Evolutionary conservation across 208 protist species (phyloP).

Genomic region (Crithidia brevicula): DNA sequence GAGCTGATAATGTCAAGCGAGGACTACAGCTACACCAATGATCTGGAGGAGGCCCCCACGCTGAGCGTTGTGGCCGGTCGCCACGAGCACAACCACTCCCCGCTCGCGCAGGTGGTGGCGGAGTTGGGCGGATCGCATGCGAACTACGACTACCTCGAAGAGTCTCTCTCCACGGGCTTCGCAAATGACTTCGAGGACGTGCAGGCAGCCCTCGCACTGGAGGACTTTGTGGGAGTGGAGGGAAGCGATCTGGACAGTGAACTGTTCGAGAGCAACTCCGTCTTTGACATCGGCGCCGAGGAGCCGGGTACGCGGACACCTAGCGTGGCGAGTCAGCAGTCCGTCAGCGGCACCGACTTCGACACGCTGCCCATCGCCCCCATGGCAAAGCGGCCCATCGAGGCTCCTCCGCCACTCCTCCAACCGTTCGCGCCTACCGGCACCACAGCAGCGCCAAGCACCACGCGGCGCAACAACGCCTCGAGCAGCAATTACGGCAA

Average conservation of each 20-base stretch:
- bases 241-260: slow-evolving; percentile 18
- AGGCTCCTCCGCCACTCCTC: neutral
- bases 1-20: slow-evolving; percentile 16
- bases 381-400: slow-evolving; percentile 27
- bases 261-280: slow-evolving; percentile 28
- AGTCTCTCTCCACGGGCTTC: slow-evolving; percentile 10
- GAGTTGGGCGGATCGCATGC: slow-evolving; percentile 16
- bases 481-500: slow-evolving; percentile 11
- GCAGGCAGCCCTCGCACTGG: slow-evolving; percentile 19
- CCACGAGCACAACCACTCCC: slow-evolving; percentile 24
- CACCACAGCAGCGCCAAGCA: neutral
- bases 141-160: slow-evolving; percentile 34
- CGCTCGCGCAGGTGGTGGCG: neutral
- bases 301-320: slow-evolving; percentile 21
- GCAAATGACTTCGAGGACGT: slow-evolving; percentile 11
- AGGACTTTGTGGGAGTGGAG: slow-evolving; percentile 29
- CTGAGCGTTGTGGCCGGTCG: neutral
- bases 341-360: slow-evolving; percentile 34
- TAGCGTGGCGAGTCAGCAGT: slow-evolving; percentile 26
- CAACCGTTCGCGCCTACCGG: neutral
- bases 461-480: slow-evolving; percentile 10
- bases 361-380: slow-evolving; percentile 29
- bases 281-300: slow-evolving; percentile 27
- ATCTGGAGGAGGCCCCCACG: slow-evolving; percentile 23
- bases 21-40: slow-evolving; percentile 35